phyloP scores from a whole-genome alignment of 306 rosid species.

The Ochetophila trinervis region DNA sequence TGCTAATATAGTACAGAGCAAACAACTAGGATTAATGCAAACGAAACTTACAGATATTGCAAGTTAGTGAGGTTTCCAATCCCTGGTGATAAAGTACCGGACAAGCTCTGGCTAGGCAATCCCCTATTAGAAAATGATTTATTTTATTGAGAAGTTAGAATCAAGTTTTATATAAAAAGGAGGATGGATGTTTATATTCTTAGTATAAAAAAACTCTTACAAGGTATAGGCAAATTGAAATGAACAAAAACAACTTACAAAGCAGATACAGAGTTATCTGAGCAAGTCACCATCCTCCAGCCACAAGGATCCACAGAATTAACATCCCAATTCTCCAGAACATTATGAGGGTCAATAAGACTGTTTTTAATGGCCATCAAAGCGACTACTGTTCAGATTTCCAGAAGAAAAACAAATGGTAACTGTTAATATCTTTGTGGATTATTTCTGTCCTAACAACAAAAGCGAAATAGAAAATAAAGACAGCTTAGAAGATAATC shows the following conservation, averaged over 20 bases:
- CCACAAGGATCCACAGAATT: conserved; percentile 98
- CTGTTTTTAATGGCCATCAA: conserved; percentile 72
- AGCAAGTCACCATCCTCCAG: conserved; percentile 98
- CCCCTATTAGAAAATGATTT: conserved; percentile 52
- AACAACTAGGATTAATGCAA: neutral
- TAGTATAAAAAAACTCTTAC: conserved; percentile 7
- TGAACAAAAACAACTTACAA: conserved; percentile 54
- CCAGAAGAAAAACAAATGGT: neutral
- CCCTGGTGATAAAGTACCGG: conserved; percentile 76
- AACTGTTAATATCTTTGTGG: neutral
- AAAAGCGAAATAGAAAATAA: neutral
- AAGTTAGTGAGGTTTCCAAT: conserved; percentile 83
- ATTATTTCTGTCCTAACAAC: neutral
- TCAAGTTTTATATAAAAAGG: conserved; percentile 16
- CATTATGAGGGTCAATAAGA: conserved; percentile 84
- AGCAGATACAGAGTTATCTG: conserved; percentile 88
- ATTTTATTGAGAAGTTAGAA: conserved; percentile 11
- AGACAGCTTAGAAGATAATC: neutral
- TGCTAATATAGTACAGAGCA: conserved; percentile 2
- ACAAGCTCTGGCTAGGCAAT: conserved; percentile 92
- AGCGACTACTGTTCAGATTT: conserved; percentile 67
- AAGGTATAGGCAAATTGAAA: conserved; percentile 15
- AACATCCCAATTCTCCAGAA: conserved; percentile 89
- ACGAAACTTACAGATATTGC: conserved; percentile 79
- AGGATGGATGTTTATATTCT: conserved; percentile 5